Percentiles rank a stretch among this genome's conserved stretches.
These are phyloP conservation scores for Gossypium thurberi DNA, from an alignment of 345 rosid species.

Conservation along the genomic window DNA sequence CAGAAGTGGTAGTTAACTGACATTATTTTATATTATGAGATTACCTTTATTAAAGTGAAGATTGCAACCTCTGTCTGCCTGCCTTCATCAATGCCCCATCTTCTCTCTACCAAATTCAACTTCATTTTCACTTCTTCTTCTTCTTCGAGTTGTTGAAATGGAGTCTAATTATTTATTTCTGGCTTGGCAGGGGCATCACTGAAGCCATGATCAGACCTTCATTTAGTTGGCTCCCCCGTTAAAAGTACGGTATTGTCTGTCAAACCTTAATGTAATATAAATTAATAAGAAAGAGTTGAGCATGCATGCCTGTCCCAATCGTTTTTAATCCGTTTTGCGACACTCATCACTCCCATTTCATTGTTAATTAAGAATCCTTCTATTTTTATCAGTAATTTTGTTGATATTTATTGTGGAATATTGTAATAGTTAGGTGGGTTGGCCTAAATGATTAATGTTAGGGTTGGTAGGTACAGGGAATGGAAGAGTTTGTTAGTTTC, in stretches of 20 bases:
- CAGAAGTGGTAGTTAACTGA: no score
- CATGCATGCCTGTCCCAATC: no score
- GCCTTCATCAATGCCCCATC: background rate
- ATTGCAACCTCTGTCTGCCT: background rate
- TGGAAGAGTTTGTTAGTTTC: constrained; percentile 22
- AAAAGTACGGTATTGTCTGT: background rate
- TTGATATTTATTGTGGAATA: background rate
- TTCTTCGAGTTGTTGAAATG: background rate
- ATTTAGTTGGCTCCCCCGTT: background rate
- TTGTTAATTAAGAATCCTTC: background rate
- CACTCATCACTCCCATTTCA: background rate
- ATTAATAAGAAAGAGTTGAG: no score
- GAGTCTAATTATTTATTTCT: background rate
- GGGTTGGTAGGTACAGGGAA: constrained; percentile 31
- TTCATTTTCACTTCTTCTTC: background rate
- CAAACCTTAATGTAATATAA: no score
- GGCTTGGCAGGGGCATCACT: background rate
- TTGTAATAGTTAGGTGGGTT: constrained; percentile 14
- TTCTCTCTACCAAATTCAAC: constrained; percentile 3
- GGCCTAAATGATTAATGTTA: constrained; percentile 22
- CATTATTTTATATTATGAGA: background rate
- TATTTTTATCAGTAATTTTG: no score
- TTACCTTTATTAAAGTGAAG: constrained; percentile 9
- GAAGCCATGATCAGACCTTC: background rate
- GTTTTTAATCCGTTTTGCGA: no score